A percentile compares a stretch with the other conserved stretches of the same genome.
phyloP scores from a whole-genome alignment of 2,329 filamentous ascomycete genomes.

The Monilinia fructigena region DNA sequence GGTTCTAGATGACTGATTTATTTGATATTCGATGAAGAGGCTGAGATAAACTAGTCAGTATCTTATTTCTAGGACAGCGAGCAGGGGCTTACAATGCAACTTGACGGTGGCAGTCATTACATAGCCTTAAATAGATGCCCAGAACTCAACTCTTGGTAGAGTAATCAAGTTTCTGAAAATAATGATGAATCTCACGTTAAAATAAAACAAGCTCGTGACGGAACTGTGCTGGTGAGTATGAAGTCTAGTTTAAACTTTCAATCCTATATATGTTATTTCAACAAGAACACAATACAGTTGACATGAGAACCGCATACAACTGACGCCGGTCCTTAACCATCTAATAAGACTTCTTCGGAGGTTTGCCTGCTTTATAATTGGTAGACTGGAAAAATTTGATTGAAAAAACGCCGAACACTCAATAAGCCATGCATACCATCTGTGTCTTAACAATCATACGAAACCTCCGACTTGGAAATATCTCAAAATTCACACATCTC shows the following conservation, averaged over 20 bases:
- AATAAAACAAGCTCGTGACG: background rate
- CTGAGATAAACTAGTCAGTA: background rate
- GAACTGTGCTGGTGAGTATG: background rate
- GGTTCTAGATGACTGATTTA: background rate
- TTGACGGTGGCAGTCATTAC: background rate
- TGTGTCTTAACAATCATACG: slow-evolving; percentile 19
- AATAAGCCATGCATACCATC: background rate
- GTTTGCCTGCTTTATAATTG: background rate
- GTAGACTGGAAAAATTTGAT: background rate
- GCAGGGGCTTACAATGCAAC: no score
- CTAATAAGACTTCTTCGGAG: background rate
- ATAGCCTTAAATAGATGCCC: background rate
- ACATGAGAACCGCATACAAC: background rate
- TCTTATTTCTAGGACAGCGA: background rate
- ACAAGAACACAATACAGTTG: background rate
- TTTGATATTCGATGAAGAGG: background rate
- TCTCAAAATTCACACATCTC: slow-evolving; percentile 19
- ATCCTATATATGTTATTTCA: background rate
- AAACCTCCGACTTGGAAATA: slow-evolving; percentile 16
- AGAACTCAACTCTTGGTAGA: background rate
- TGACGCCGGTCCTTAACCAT: background rate
- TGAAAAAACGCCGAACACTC: background rate
- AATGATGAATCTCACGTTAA: background rate
- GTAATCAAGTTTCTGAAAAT: background rate
- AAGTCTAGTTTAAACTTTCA: background rate